Evolutionary conservation across 164 flowering plant genomes (phyloP).

Genomic region (Aristolochia californica): DNA sequence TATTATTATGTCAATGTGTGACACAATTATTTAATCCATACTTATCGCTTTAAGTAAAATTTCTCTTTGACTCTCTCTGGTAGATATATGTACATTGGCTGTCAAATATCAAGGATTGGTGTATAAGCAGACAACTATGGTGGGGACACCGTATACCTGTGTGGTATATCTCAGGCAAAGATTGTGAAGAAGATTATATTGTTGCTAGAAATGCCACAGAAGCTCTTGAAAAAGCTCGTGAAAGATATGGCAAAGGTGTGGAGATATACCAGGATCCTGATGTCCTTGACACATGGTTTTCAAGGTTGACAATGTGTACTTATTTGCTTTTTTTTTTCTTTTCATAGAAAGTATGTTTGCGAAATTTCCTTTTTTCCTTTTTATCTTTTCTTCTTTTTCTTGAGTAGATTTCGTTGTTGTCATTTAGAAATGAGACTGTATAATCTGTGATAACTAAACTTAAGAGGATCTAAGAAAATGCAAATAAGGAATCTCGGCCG

Average conservation of each 20-base stretch:
- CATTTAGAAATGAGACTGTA: too few species aligned
- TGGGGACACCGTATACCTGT: constrained; percentile 99
- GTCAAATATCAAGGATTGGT: constrained; percentile 88
- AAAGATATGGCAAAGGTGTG: constrained; percentile 65
- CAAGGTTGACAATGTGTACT: constrained; percentile 39
- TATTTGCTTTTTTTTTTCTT: neutral
- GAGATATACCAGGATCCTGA: constrained; percentile 95
- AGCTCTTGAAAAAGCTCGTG: constrained; percentile 63
- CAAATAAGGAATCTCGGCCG: too few species aligned
- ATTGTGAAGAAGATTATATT: constrained; percentile 78
- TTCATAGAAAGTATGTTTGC: too few species aligned
- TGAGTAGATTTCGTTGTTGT: too few species aligned
- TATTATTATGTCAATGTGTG: too few species aligned
- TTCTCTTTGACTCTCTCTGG: constrained; percentile 5
- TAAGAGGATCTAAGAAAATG: too few species aligned
- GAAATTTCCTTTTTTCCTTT: too few species aligned
- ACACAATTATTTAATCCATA: too few species aligned
- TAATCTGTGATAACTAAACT: too few species aligned
- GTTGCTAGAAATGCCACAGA: constrained; percentile 69
- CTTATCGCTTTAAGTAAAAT: too few species aligned
- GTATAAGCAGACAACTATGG: constrained; percentile 98
- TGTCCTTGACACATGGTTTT: constrained; percentile 99
- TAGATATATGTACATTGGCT: constrained; percentile 95
- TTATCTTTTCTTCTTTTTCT: too few species aligned
- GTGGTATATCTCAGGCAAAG: constrained; percentile 83